phyloP scores from a whole-genome alignment of 1,139 yeast species.

The Casaregolazyma lundiana region DNA sequence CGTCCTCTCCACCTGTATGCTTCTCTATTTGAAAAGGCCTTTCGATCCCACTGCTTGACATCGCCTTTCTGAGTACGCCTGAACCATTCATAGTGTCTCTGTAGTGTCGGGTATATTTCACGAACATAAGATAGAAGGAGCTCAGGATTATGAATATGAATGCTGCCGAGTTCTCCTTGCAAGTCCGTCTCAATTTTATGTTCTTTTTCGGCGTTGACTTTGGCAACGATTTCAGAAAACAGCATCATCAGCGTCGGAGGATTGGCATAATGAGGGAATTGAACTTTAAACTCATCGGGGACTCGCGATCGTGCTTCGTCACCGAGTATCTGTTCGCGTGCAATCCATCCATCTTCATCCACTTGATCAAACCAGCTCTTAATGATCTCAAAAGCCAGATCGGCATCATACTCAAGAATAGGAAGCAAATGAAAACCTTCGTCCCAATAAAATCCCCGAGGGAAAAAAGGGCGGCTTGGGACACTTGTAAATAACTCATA shows the following conservation, averaged over 20 bases:
- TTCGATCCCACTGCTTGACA: constrained; percentile 66
- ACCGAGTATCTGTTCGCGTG: constrained; percentile 91
- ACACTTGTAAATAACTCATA: constrained; percentile 71
- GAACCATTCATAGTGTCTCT: constrained; percentile 81
- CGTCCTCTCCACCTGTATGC: constrained; percentile 94
- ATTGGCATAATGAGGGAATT: constrained; percentile 86
- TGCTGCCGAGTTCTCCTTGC: constrained; percentile 34
- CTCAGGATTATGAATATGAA: constrained; percentile 57
- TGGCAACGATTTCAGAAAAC: constrained; percentile 61
- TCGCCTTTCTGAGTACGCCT: constrained; percentile 76
- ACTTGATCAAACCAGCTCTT: constrained; percentile 84
- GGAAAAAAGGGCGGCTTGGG: constrained; percentile 92
- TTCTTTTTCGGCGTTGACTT: constrained; percentile 29
- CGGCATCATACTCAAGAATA: constrained; percentile 76
- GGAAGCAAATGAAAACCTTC: constrained; percentile 95
- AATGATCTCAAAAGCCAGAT: constrained; percentile 72
- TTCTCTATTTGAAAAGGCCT: constrained; percentile 48
- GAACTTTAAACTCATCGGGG: constrained; percentile 79
- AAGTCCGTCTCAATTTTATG: not conserved
- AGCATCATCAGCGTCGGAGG: constrained; percentile 92
- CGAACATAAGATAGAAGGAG: constrained; percentile 57
- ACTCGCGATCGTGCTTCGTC: constrained; percentile 86
- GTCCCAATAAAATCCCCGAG: constrained; percentile 98
- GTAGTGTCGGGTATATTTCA: constrained; percentile 68
- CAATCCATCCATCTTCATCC: constrained; percentile 94